Percentiles rank a stretch among this genome's conserved stretches.
These are phyloP conservation scores for Cardiospermum halicacabum DNA, from an alignment of 345 rosid species.

Conservation along the genomic window DNA sequence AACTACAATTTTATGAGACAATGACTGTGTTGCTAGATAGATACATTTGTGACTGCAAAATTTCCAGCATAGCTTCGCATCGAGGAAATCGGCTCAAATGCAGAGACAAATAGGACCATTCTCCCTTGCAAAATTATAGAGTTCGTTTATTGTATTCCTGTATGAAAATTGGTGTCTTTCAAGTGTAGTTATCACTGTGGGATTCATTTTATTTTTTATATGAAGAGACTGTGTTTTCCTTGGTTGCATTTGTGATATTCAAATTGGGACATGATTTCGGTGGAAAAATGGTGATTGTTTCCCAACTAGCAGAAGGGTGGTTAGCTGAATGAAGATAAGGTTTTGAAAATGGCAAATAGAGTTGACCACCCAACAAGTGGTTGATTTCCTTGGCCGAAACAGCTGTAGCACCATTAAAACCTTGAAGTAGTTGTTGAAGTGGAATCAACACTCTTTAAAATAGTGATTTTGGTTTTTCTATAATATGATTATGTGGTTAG, in stretches of 20 bases:
- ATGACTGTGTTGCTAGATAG: conserved; percentile 6
- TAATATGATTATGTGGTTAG: not conserved
- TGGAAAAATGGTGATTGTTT: no score
- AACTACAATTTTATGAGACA: conserved; percentile 8
- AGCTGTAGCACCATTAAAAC: not conserved
- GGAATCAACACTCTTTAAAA: not conserved
- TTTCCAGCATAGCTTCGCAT: conserved; percentile 12
- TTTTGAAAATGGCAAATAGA: no score
- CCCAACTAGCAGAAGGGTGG: no score
- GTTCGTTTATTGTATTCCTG: no score
- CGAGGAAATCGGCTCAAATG: not conserved
- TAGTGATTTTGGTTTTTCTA: not conserved
- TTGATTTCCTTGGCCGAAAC: not conserved
- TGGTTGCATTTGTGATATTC: no score
- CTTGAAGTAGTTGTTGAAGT: not conserved
- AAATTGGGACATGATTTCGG: no score
- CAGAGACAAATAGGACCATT: not conserved
- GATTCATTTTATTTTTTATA: no score
- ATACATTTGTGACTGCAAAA: not conserved
- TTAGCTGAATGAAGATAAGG: no score
- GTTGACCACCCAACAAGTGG: not conserved
- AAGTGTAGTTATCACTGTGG: no score
- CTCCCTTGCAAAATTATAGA: no score
- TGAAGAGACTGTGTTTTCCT: no score
- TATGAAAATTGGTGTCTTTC: no score